These are phyloP conservation scores for Pseudevernia furfuracea DNA, from an alignment of 495 filamentous ascomycete genomes.

Conservation along the genomic window DNA sequence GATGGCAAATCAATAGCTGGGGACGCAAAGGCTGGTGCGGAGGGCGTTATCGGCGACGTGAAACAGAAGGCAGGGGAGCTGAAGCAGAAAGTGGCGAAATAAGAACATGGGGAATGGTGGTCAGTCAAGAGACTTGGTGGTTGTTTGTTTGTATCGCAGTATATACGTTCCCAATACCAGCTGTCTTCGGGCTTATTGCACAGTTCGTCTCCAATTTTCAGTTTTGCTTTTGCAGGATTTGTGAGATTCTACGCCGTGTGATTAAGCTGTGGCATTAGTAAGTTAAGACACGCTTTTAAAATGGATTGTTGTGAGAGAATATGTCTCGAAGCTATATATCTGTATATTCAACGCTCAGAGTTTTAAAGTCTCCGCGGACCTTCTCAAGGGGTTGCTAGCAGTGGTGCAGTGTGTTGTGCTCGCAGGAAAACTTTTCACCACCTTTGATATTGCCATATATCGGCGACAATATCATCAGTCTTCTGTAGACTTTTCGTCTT, in stretches of 20 bases:
- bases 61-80: conserved; percentile 20
- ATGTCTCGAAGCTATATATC: background rate
- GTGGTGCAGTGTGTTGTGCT: background rate
- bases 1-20: conserved; percentile 18
- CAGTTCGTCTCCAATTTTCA: background rate
- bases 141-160: background rate
- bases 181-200: background rate
- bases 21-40: conserved; percentile 19
- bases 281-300: background rate
- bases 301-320: background rate
- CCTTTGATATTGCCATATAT: background rate
- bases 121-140: background rate
- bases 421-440: background rate
- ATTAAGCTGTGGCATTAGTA: background rate
- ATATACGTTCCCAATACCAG: background rate
- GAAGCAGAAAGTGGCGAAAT: conserved; percentile 25
- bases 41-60: conserved; percentile 11
- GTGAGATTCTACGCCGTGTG: background rate
- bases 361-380: background rate
- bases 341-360: background rate
- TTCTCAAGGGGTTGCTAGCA: background rate
- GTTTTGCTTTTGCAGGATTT: background rate
- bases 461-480: background rate
- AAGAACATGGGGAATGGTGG: background rate
- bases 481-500: conserved; percentile 21